Conservation (phyloP, 805 yeast genomes). For the Saccharomycopsis fodiens region DNA sequence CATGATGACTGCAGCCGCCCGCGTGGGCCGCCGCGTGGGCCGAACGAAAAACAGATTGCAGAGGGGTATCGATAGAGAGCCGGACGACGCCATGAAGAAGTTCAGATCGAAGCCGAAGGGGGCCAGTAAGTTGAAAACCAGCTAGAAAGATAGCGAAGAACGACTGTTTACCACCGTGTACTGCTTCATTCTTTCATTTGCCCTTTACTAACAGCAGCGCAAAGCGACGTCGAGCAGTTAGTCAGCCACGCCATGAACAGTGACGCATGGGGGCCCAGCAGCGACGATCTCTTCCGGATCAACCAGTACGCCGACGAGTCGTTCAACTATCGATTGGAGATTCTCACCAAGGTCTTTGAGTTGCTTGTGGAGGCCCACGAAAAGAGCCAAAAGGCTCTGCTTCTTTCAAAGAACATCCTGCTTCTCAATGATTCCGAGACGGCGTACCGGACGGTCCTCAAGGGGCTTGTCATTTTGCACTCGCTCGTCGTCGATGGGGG, state of each 20-base stretch:
- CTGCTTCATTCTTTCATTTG: too few relatives aligned
- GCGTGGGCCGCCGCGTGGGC: too few relatives aligned
- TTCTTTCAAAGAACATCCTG: not conserved
- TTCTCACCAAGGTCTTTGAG: conserved; percentile 8
- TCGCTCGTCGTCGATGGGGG: conserved; percentile 8
- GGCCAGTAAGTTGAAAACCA: not conserved
- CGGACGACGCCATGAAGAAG: not conserved
- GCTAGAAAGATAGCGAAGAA: not conserved
- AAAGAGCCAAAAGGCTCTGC: not conserved
- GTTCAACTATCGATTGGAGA: conserved; percentile 5
- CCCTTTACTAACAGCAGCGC: too few relatives aligned
- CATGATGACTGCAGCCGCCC: too few relatives aligned
- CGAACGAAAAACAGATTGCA: too few relatives aligned
- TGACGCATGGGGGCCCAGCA: conserved; percentile 17
- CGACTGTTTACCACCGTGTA: too few relatives aligned
- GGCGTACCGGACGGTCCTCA: conserved; percentile 7
- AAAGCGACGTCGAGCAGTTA: too few relatives aligned
- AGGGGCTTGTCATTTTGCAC: conserved; percentile 8
- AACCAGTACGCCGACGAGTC: conserved; percentile 9
- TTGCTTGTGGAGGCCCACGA: conserved; percentile 6
- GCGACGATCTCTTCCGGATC: conserved; percentile 4
- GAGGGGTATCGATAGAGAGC: not conserved
- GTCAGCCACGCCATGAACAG: conserved; percentile 8
- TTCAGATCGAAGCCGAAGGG: not conserved
- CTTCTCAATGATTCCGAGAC: conserved; percentile 1